Evolutionary conservation across 2,329 filamentous ascomycete genomes (phyloP), one percentile per base, ranked within the genome.

Genomic region (Bisporella sp.): DNA sequence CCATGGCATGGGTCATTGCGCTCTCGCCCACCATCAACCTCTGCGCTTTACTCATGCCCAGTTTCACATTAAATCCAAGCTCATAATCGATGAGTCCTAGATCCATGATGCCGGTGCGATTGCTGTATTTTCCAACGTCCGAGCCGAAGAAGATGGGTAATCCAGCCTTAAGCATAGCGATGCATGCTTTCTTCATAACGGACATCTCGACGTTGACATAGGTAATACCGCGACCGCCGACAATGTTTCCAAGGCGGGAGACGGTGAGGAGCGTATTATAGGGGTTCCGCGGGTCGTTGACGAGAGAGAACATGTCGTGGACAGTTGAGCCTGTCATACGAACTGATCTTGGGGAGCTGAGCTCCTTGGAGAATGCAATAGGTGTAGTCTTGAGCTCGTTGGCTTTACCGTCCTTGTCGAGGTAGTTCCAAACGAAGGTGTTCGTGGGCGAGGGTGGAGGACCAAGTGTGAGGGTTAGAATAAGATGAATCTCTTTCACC

Each of bases 1-100:
- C 88, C 90, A 95, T 95, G 4, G 90, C 90, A 62, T 95, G 90
- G 1, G 89, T 95, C 89, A 96, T 95, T 46, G 80, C 76, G 48
- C 79, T 85, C 69, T 95, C 89, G 8, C 87, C 82, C 0, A 84
- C 84, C 60, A 78, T 73, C 43, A 96, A 71, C 4, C 89, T 73
- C 60, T 89, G 78, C 1, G 85, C 85, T 69, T 95, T 95, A 61
- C 73, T 80, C 78, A 95, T 77, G 13, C 79, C 81, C 6, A 92
- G 75, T 49, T 74, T 76, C 54, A 89, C 76, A 60, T 90, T 88
- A 69, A 95, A 89, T n/a, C 87, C 89, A 1, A 95, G 78, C 59
- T 86, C 79, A 67, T 92, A 93, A 67, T 93, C 84, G 61, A 85
- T 81, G 4, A 95, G 72, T 1, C 78, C 75, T 1, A 84, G 76